phyloP scores from a whole-genome alignment of 2,329 filamentous ascomycete genomes.

The Lomentospora prolificans region DNA sequence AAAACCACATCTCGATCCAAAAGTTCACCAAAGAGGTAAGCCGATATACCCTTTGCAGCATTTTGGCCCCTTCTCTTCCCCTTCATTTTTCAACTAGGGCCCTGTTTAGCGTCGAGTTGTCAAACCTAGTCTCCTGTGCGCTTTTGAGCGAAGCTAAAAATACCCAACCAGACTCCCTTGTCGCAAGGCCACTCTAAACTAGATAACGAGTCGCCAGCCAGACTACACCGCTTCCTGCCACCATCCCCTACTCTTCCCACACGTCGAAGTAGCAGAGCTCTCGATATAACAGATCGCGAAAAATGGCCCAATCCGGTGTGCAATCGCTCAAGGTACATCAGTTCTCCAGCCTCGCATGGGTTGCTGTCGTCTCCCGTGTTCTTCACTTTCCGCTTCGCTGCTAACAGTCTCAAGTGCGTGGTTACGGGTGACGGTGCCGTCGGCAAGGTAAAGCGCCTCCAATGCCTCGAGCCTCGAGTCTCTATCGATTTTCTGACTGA shows the following conservation, averaged over 20 bases:
- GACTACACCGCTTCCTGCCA: background rate
- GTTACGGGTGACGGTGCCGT: conserved; percentile 99
- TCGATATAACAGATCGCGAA: conserved; percentile 21
- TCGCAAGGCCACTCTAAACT: background rate
- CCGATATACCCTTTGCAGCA: background rate
- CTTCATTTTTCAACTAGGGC: background rate
- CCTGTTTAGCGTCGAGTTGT: background rate
- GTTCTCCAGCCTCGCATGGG: conserved; percentile 9
- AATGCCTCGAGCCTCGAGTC: conserved; percentile 7
- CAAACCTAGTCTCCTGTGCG: background rate
- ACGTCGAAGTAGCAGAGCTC: background rate
- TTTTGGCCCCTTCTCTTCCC: background rate
- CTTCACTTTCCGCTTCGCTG: conserved; percentile 14
- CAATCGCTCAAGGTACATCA: conserved; percentile 78
- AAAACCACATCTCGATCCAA: background rate
- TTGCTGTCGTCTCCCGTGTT: conserved; percentile 11
- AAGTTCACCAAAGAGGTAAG: conserved; percentile 1
- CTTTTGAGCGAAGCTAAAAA: conserved; percentile 1
- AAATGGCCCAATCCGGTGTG: conserved; percentile 75
- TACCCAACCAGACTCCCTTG: background rate
- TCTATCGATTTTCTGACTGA: conserved; percentile 20
- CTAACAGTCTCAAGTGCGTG: conserved; percentile 58
- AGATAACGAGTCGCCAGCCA: background rate
- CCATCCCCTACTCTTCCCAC: background rate
- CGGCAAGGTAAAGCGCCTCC: conserved; percentile 64